Evolutionary conservation across 768 basidiomycete species (phyloP).

Genomic region (Boletus pseudopeckii): DNA sequence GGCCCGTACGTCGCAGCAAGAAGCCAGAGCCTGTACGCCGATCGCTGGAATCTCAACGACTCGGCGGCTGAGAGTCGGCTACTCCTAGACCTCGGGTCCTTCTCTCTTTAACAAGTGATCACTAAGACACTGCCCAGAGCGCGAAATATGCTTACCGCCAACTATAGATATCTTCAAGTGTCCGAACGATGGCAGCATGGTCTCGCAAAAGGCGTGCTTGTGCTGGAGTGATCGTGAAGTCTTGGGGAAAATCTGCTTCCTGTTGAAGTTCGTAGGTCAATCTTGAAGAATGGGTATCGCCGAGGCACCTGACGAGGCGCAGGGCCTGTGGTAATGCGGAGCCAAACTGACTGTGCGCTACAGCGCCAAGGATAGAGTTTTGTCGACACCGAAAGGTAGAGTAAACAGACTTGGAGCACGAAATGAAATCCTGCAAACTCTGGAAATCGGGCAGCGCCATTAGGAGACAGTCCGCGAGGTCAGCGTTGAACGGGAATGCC

Average conservation of each 20-base stretch:
- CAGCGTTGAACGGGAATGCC: constrained; percentile 17
- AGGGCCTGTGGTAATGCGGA: constrained; percentile 32
- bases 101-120: constrained; percentile 26
- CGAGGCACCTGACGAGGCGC: constrained; percentile 20
- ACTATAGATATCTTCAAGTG: constrained; percentile 40
- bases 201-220: constrained; percentile 24
- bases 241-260: constrained; percentile 1
- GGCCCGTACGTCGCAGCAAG: constrained; percentile 11
- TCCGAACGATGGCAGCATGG: constrained; percentile 23
- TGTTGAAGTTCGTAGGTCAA: constrained; percentile 9
- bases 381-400: constrained; percentile 28
- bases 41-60: constrained; percentile 30
- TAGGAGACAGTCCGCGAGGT: constrained; percentile 33
- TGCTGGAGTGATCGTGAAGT: constrained; percentile 11
- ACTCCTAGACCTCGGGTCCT: constrained; percentile 32
- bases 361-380: constrained; percentile 29
- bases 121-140: neutral
- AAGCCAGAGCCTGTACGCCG: constrained; percentile 30
- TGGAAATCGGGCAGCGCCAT: constrained; percentile 27
- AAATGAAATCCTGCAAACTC: constrained; percentile 24
- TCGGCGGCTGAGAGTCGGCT: constrained; percentile 33
- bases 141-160: constrained; percentile 27
- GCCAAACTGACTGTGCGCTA: constrained; percentile 30
- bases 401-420: constrained; percentile 32
- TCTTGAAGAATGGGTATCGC: neutral